phyloP scores from a whole-genome alignment of 2,329 filamentous ascomycete genomes.

The Delphinella strobiligena region DNA sequence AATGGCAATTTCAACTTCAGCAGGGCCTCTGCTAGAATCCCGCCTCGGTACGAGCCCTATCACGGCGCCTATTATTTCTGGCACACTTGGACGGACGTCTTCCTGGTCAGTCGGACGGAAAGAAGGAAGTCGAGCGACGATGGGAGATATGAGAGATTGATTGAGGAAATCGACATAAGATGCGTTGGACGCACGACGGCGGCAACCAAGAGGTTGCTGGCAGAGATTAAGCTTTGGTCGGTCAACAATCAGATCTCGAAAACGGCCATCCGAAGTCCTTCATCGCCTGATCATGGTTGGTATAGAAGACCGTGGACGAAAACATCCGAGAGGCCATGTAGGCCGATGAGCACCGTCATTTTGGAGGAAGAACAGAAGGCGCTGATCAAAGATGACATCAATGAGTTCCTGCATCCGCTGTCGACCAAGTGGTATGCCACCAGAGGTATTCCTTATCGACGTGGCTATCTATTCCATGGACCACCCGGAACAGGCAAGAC shows the following conservation, averaged over 20 bases:
- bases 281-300: conserved; percentile 25
- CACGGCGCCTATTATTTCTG: conserved; percentile 34
- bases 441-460: conserved; percentile 72
- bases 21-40: conserved; percentile 35
- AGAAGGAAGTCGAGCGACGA: not conserved
- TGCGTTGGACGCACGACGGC: conserved; percentile 36
- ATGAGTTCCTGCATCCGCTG: conserved; percentile 62
- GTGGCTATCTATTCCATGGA: conserved; percentile 72
- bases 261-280: conserved; percentile 36
- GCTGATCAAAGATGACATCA: conserved; percentile 57
- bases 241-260: conserved; percentile 29
- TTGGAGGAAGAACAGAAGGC: conserved; percentile 56
- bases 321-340: conserved; percentile 44
- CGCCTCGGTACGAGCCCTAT: conserved; percentile 38
- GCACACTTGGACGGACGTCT: conserved; percentile 12
- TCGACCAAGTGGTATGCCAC: conserved; percentile 73
- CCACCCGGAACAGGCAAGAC: conserved; percentile 37
- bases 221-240: conserved; percentile 32
- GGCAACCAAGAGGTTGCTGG: conserved; percentile 36
- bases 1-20: conserved; percentile 37
- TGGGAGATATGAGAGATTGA: not conserved
- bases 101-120: not conserved
- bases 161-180: conserved; percentile 25
- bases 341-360: conserved; percentile 65
- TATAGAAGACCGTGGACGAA: conserved; percentile 28